Conservation (phyloP, 495 filamentous ascomycete genomes). For the Entonaema liquescens region DNA sequence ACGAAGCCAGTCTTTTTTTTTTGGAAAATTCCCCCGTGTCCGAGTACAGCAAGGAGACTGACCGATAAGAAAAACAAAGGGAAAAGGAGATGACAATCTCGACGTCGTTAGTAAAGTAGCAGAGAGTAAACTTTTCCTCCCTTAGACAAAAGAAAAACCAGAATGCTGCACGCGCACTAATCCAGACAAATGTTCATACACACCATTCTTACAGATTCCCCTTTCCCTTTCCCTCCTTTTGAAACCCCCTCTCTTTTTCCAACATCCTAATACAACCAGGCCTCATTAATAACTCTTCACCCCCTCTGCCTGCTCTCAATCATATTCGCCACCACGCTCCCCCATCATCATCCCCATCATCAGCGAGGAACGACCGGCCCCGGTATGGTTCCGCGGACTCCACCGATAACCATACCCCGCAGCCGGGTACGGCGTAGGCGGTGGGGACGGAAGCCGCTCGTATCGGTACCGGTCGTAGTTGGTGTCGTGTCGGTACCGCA, state of each 20-base stretch:
- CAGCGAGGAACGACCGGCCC: neutral
- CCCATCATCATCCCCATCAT: conserved; percentile 22
- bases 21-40: neutral
- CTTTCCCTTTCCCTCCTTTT: neutral
- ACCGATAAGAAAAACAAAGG: neutral
- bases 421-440: neutral
- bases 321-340: conserved; percentile 40
- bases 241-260: neutral
- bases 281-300: conserved; percentile 17
- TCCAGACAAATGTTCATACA: neutral
- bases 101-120: neutral
- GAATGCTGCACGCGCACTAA: neutral
- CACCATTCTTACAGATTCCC: neutral
- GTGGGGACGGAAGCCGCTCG: neutral
- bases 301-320: conserved; percentile 37
- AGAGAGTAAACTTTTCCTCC: neutral
- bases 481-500: conserved; percentile 19
- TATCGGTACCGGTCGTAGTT: neutral
- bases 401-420: neutral
- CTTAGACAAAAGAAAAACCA: neutral
- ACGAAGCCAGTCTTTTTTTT: neutral
- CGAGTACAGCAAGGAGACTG: neutral
- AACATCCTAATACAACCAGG: too few relatives aligned
- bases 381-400: neutral
- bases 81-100: neutral